phyloP scores from a whole-genome alignment of 306 rosid species.

The Quillaja saponaria region DNA sequence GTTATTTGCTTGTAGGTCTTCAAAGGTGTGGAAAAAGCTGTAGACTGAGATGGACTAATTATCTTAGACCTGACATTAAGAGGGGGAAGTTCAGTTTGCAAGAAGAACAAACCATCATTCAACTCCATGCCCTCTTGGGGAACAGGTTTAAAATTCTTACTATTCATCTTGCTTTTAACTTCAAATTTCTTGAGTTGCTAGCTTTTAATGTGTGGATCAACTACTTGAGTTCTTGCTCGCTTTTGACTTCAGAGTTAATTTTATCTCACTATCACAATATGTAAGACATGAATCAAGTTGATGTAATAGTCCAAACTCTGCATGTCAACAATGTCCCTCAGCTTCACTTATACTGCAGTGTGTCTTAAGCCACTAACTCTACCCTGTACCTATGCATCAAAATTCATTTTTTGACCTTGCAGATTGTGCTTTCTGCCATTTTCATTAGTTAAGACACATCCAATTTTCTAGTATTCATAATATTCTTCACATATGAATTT shows the following conservation, averaged over 20 bases:
- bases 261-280: neutral
- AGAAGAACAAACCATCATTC: slow-evolving; percentile 99
- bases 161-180: no score
- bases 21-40: slow-evolving; percentile 99
- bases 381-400: slow-evolving; percentile 33
- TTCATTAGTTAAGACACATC: slow-evolving; percentile 34
- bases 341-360: slow-evolving; percentile 33
- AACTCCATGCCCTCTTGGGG: slow-evolving; percentile 96
- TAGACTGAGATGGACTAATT: slow-evolving; percentile 96
- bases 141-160: slow-evolving; percentile 66
- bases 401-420: neutral
- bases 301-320: no score
- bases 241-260: no score
- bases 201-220: no score
- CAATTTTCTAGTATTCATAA: slow-evolving; percentile 28
- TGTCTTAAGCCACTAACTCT: slow-evolving; percentile 42
- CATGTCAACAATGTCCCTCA: no score
- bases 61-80: slow-evolving; percentile 96
- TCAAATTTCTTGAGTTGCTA: no score
- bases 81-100: slow-evolving; percentile 97
- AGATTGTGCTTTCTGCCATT: slow-evolving; percentile 39
- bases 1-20: slow-evolving; percentile 54
- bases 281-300: slow-evolving; percentile 2
- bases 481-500: slow-evolving; percentile 14
- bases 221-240: no score